Base-by-base conservation (phyloP, 1,284 basidiomycete genomes). In the Vanrija sp. region DNA sequence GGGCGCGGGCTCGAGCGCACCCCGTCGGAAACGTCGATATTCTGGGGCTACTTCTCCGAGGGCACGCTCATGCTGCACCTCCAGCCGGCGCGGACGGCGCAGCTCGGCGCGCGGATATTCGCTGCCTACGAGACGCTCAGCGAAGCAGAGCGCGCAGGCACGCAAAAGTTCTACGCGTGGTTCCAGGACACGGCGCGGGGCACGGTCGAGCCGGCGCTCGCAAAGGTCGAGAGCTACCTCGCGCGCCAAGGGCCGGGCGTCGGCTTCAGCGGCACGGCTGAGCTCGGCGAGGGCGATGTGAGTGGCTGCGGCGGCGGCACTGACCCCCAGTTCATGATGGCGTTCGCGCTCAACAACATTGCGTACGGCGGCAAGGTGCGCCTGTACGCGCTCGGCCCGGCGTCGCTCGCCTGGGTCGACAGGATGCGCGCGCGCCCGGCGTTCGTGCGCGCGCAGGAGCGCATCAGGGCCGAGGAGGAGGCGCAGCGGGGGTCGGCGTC, bases 31-130 rank as follows among this genome's bases (percentile, higher is more conserved):
- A 41, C 52, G 24, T 59, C 56, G 9, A 44, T 60, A 10, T 74
- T 64, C 59, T 74, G 69, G 69, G 45, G 49, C 41, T 66, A 71
- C 59, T 72, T 66, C 44, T 20, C 63, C 39, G 72, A 74, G 49
- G 72, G 65, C 10, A 60, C 52, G 23, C 54, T 68, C 43, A 68
- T 74, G 65, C 58, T 58, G n/a, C 53, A 63, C 19, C 56, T 74
- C 16, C 67, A 71, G 48, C 59, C 60, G 2, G 61, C 59, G 18
- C 57, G 57, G 3, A 61, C 62, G 37, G 31, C 65, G 6, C 6
- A 36, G 49, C 36, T 35, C 18, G 47, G 53, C 38, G 24, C 48
- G 51, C 16, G 49, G 24, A 3, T 53, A 42, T 18, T 49, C 14
- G 41, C 57, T 8, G 53, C 44, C 10, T n/a, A 22, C 4, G 7